Evolutionary conservation across 306 rosid genomes (phyloP).

Genomic region (Heteromeles arbutifolia): DNA sequence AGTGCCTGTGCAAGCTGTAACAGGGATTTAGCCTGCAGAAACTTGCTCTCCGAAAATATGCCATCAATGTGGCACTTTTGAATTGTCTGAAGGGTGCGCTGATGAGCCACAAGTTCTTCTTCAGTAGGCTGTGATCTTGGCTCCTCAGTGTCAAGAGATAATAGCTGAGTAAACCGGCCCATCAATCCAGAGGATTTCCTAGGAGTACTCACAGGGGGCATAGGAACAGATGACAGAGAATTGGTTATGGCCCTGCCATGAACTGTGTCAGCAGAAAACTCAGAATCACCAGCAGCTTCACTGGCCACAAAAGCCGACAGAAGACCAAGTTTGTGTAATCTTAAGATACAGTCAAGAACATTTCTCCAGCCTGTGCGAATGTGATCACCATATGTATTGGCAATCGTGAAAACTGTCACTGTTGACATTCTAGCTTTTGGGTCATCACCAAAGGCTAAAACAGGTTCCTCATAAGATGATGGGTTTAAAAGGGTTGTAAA

Average conservation of each 20-base stretch:
- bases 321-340: constrained; percentile 92
- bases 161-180: constrained; percentile 95
- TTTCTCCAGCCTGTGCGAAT: constrained; percentile 97
- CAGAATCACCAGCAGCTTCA: constrained; percentile 88
- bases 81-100: constrained; percentile 83
- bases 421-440: constrained; percentile 95
- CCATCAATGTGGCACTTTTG: constrained; percentile 90
- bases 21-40: constrained; percentile 88
- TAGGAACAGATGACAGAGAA: constrained; percentile 67
- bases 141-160: constrained; percentile 94
- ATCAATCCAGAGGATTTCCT: constrained; percentile 87
- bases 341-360: constrained; percentile 85
- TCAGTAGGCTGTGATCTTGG: constrained; percentile 95
- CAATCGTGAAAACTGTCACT: constrained; percentile 80
- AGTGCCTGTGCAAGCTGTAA: constrained; percentile 89
- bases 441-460: constrained; percentile 90
- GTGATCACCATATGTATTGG: constrained; percentile 88
- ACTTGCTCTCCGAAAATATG: constrained; percentile 89
- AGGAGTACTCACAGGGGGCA: constrained; percentile 65
- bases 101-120: constrained; percentile 95
- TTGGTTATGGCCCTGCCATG: constrained; percentile 59
- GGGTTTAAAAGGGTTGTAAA: constrained; percentile 92
- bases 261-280: constrained; percentile 64
- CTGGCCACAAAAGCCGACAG: constrained; percentile 90
- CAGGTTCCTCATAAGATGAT: constrained; percentile 75